phyloP scores from a whole-genome alignment of 2,329 filamentous ascomycete genomes.

The Cylindrodendrum hubeiense region DNA sequence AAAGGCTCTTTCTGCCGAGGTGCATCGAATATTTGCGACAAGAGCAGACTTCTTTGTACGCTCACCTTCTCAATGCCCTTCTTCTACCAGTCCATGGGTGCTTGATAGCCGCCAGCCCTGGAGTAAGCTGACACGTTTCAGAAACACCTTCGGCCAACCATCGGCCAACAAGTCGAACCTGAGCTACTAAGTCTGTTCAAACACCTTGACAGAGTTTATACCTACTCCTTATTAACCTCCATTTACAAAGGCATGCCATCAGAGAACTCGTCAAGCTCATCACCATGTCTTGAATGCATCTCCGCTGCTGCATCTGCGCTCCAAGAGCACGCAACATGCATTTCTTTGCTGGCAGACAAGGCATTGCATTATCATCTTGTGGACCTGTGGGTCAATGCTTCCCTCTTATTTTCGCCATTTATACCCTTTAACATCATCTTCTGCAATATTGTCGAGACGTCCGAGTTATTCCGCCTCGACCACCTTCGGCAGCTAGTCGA shows the following conservation, averaged over 20 bases:
- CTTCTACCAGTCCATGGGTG: too few relatives aligned
- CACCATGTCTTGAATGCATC: constrained; percentile 39
- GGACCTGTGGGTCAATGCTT: background rate
- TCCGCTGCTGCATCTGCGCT: constrained; percentile 29
- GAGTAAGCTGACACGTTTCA: too few relatives aligned
- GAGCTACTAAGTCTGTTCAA: background rate
- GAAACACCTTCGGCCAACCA: too few relatives aligned
- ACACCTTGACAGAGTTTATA: constrained; percentile 27
- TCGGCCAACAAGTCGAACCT: background rate
- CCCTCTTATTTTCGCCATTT: background rate
- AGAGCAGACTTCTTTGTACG: background rate
- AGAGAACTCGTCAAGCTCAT: background rate
- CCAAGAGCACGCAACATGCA: constrained; percentile 1
- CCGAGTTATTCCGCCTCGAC: background rate
- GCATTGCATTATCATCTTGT: constrained; percentile 2
- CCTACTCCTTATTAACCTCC: constrained; percentile 37
- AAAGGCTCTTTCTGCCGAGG: constrained; percentile 24
- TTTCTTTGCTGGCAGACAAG: background rate
- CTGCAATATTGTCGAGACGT: background rate
- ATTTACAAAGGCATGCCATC: constrained; percentile 40
- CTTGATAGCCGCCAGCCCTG: background rate
- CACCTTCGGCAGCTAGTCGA: too few relatives aligned
- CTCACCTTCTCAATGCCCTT: background rate
- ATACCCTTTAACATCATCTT: background rate
- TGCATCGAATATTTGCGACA: background rate